These are phyloP conservation scores for Panus rudis DNA, from an alignment of 768 basidiomycete genomes.

Conservation along the genomic window DNA sequence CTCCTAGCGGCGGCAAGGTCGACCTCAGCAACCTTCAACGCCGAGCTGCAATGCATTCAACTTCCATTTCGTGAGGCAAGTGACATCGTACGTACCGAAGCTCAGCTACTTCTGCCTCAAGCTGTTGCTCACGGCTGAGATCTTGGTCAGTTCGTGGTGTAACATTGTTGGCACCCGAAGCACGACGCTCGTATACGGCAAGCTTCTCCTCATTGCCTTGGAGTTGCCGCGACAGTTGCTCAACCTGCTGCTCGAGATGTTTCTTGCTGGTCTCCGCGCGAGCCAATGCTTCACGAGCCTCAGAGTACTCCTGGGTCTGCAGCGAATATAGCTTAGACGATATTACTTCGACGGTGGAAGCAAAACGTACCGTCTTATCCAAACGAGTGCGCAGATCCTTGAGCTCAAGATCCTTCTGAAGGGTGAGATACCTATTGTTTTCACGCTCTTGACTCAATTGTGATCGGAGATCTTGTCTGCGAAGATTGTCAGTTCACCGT, in stretches of 20 bases:
- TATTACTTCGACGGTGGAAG: not conserved
- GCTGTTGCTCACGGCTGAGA: constrained; percentile 64
- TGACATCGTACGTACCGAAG: constrained; percentile 46
- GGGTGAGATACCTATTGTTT: constrained; percentile 55
- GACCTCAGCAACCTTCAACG: constrained; percentile 71
- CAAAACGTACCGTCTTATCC: constrained; percentile 56
- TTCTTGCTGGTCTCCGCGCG: constrained; percentile 73
- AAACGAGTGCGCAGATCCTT: constrained; percentile 69
- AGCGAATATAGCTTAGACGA: not conserved
- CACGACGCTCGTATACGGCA: constrained; percentile 74
- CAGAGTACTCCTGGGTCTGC: constrained; percentile 58
- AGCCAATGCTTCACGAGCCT: constrained; percentile 62
- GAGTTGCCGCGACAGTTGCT: constrained; percentile 53
- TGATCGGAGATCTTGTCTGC: constrained; percentile 64
- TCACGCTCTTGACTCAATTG: constrained; percentile 76
- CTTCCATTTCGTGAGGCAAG: not conserved
- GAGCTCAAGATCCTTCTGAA: constrained; percentile 76
- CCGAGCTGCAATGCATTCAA: constrained; percentile 37
- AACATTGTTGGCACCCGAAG: constrained; percentile 25
- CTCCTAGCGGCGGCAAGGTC: constrained; percentile 64
- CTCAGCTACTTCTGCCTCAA: constrained; percentile 81
- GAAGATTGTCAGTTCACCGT: not conserved
- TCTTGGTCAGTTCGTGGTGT: constrained; percentile 34
- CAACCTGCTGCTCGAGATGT: constrained; percentile 68
- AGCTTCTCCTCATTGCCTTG: constrained; percentile 81